phyloP scores from a whole-genome alignment of 2,329 filamentous ascomycete genomes.

The Epichloe hybrida region DNA sequence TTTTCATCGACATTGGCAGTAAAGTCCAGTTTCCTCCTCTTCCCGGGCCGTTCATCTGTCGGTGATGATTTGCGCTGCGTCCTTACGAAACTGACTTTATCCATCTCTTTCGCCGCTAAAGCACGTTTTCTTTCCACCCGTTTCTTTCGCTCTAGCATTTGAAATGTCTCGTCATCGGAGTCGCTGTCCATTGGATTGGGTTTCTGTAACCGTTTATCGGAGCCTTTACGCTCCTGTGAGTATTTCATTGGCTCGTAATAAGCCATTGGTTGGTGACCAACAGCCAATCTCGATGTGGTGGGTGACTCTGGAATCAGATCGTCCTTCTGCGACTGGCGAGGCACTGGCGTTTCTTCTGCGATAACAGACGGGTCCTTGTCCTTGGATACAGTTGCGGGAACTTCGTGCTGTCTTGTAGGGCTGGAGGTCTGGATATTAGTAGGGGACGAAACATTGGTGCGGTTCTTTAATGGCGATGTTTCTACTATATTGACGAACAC shows the following conservation, averaged over 20 bases:
- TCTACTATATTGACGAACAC: constrained; percentile 27
- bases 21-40: constrained; percentile 13
- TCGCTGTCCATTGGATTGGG: constrained; percentile 18
- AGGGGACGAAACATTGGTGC: constrained; percentile 33
- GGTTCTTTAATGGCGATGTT: constrained; percentile 37
- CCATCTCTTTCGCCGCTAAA: constrained; percentile 26
- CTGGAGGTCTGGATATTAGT: constrained; percentile 28
- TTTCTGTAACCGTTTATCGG: constrained; percentile 11
- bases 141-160: constrained; percentile 21
- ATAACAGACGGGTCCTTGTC: constrained; percentile 6
- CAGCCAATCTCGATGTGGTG: constrained; percentile 12
- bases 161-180: constrained; percentile 19
- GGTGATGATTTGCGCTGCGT: constrained; percentile 7
- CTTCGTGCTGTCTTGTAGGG: constrained; percentile 20
- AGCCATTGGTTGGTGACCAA: constrained; percentile 20
- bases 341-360: constrained; percentile 14
- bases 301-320: constrained; percentile 26
- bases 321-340: constrained; percentile 13
- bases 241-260: constrained; percentile 33
- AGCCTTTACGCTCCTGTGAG: constrained; percentile 28
- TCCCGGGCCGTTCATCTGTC: constrained; percentile 13
- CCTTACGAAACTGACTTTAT: constrained; percentile 24
- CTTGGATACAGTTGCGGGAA: constrained; percentile 15
- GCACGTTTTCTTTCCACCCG: constrained; percentile 25
- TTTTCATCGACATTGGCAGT: not conserved